Evolutionary conservation across 2,329 filamentous ascomycete genomes (phyloP).

Genomic region (Nemania sp.): DNA sequence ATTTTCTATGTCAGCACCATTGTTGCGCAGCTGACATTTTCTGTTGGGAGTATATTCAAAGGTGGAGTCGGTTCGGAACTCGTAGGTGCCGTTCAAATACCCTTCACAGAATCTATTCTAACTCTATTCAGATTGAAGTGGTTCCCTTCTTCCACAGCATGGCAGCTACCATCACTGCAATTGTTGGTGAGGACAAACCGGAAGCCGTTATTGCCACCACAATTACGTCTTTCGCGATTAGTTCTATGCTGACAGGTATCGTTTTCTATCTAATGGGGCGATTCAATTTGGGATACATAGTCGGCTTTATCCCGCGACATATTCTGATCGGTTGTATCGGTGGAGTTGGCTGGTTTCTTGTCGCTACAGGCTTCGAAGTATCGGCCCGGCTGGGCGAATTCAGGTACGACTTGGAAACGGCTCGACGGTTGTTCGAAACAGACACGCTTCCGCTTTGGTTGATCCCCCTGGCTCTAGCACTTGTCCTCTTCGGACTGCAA

Average conservation of each 20-base stretch:
- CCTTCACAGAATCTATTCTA: background rate
- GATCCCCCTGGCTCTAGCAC: conserved; percentile 75
- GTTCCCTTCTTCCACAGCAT: conserved; percentile 99
- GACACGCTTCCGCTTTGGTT: conserved; percentile 84
- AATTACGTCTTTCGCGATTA: conserved; percentile 87
- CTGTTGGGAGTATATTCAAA: conserved; percentile 82
- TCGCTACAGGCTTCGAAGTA: conserved; percentile 91
- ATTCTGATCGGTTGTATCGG: conserved; percentile 98
- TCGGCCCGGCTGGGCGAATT: conserved; percentile 87
- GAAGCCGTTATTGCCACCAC: conserved; percentile 92
- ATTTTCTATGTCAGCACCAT: conserved; percentile 99
- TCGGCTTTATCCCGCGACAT: conserved; percentile 95
- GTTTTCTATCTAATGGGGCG: conserved; percentile 91
- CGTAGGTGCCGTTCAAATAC: conserved; percentile 50
- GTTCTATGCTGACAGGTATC: conserved; percentile 85
- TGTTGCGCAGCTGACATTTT: conserved; percentile 88
- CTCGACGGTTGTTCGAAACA: conserved; percentile 71
- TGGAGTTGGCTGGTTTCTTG: conserved; percentile 92
- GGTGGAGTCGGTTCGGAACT: conserved; percentile 94
- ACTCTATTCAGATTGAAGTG: conserved; percentile 76
- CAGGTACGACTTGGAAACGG: conserved; percentile 76
- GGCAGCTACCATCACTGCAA: conserved; percentile 82
- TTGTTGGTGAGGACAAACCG: conserved; percentile 78
- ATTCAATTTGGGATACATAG: conserved; percentile 86
- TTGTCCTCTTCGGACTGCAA: conserved; percentile 77